A percentile compares a stretch with the other conserved stretches of the same genome.
Conservation (phyloP, 2,329 filamentous ascomycete species). For the Nemania sp. region DNA sequence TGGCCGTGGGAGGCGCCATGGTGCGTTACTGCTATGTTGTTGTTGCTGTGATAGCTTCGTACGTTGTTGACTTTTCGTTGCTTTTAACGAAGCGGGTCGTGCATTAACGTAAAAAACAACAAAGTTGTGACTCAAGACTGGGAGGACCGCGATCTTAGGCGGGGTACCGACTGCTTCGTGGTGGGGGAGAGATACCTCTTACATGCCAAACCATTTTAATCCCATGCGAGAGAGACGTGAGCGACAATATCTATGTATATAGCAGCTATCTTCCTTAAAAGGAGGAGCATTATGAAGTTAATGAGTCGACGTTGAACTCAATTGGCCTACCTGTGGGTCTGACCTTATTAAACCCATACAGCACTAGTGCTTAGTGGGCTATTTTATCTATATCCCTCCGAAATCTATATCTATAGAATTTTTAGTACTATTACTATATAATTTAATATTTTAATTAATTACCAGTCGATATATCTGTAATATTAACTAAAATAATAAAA, state of each 20-base stretch:
- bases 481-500: too few species aligned
- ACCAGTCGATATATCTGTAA: too few species aligned
- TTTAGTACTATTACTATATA: too few species aligned
- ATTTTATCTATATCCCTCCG: too few species aligned
- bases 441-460: too few species aligned
- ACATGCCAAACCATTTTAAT: background rate
- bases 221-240: background rate
- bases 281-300: too few species aligned
- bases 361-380: too few species aligned
- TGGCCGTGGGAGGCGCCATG: conserved; percentile 8
- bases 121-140: conserved; percentile 9
- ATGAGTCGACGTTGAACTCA: too few species aligned
- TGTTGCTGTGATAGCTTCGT: background rate
- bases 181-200: conserved; percentile 3
- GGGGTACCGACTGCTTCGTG: conserved; percentile 1
- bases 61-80: background rate
- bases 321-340: too few species aligned
- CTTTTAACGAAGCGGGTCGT: background rate
- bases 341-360: too few species aligned
- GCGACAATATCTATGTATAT: background rate
- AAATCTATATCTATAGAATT: too few species aligned
- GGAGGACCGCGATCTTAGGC: background rate
- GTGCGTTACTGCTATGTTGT: background rate
- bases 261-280: background rate
- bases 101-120: conserved; percentile 11